These are phyloP conservation scores for Plasmodium adleri DNA, from an alignment of 169 alveolate species.

Conservation along the genomic window DNA sequence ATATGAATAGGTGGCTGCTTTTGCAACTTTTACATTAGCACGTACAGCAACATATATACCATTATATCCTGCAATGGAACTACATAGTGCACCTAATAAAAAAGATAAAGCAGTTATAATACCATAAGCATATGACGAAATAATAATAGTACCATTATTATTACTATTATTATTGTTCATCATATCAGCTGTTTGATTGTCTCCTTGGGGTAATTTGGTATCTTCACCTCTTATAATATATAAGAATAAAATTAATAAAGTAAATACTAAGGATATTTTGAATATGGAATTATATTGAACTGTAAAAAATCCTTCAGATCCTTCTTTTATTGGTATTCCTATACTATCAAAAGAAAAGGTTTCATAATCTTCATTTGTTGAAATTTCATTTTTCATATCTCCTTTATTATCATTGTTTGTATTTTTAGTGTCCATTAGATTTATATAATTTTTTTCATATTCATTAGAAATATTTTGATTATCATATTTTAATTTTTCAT, in stretches of 20 bases:
- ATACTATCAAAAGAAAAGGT: conserved; percentile 69
- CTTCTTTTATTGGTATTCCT: conserved; percentile 88
- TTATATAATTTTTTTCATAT: not conserved
- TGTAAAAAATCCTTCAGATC: conserved; percentile 91
- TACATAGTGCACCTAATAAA: conserved; percentile 87
- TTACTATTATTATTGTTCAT: conserved; percentile 10
- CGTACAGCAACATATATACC: conserved; percentile 93
- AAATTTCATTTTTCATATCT: not conserved
- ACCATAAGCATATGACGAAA: conserved; percentile 81
- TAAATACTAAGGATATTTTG: conserved; percentile 81
- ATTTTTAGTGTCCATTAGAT: not conserved
- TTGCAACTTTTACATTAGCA: conserved; percentile 88
- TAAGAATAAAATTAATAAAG: conserved; percentile 78
- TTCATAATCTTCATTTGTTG: conserved; percentile 27
- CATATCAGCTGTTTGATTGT: not conserved
- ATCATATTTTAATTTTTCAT: not conserved
- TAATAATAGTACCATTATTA: conserved; percentile 36
- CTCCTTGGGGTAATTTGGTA: conserved; percentile 34
- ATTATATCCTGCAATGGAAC: conserved; percentile 89
- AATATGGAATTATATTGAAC: conserved; percentile 89
- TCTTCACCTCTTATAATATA: conserved; percentile 82
- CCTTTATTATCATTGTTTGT: not conserved
- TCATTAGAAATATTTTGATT: not conserved
- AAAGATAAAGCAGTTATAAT: conserved; percentile 85
- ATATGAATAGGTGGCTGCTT: conserved; percentile 90